Evolutionary conservation across 495 filamentous ascomycete species (phyloP), one percentile per base, ranked within the genome.

Genomic region (Penicillium robsamsonii): DNA sequence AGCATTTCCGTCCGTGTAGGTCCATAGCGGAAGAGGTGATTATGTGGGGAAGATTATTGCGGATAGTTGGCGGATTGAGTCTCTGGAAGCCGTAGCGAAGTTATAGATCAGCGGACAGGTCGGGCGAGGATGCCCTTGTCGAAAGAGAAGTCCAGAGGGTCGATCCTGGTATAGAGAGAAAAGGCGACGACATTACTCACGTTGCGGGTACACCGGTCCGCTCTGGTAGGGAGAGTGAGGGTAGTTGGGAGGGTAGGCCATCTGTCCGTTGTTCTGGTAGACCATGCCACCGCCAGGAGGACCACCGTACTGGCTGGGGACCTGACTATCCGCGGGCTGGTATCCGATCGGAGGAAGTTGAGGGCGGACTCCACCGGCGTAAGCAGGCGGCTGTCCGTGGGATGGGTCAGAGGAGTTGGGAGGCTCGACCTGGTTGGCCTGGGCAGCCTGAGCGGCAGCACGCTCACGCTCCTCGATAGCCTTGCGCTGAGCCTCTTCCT

Each of bases 271-370:
- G 54, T 77, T 81, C 59, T 83, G 83, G 53, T 81, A 80, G 46
- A 80, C 77, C 73, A 81, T 79, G 10, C 75, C 75, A 58, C 75
- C 72, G 17, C 70, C 72, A n/a, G 83, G 81, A 40, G 83, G 51
- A 8, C 40, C 82, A 27, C 84, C 79, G 64, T 95, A 94, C 53
- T 87, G 86, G 42, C 77, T 76, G 27, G 84, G 76, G 40, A 83
- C 81, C 62, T 84, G 81, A 57, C 75, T 80, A 43, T 84, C 83
- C 22, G 86, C 81, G 46, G 82, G 79, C 64, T 86, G 82, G 65
- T 94, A 96, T 8, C 88, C 90, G 67, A 96, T 93, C 9, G 92
- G 92, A 20, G 92, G 92, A 18, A 96, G 77, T 66, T 93, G 90
- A 58, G 87, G 82, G 27, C 84, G 79, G 30, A 79, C 79, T 59